phyloP scores from a whole-genome alignment of 1,139 yeast species.

The Saccharomycopsis crataegensis region DNA sequence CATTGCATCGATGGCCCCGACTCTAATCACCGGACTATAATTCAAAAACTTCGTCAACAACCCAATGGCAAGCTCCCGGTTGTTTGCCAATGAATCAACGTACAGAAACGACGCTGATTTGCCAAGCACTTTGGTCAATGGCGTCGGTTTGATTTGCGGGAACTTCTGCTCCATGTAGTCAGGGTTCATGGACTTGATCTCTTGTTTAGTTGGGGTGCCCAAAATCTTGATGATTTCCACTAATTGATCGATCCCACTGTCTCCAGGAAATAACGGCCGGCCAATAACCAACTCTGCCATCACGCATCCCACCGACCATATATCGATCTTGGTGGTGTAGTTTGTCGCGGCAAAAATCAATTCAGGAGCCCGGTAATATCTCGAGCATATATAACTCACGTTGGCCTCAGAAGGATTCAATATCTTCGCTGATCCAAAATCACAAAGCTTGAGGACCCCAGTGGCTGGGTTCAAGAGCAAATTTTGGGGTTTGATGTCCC shows the following conservation, averaged over 20 bases:
- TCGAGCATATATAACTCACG: slow-evolving; percentile 91
- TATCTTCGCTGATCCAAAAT: slow-evolving; percentile 97
- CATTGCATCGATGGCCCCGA: slow-evolving; percentile 63
- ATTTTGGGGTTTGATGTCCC: slow-evolving; percentile 97
- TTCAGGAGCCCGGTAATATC: slow-evolving; percentile 95
- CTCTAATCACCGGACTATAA: slow-evolving; percentile 68
- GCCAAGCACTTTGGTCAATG: slow-evolving; percentile 75
- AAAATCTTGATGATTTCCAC: slow-evolving; percentile 93
- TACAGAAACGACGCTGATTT: slow-evolving; percentile 30
- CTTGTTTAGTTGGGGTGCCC: slow-evolving; percentile 93
- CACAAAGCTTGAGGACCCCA: slow-evolving; percentile 85
- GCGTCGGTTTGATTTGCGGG: slow-evolving; percentile 94
- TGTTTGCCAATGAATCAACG: not conserved
- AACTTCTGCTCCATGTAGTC: slow-evolving; percentile 96
- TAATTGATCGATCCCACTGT: slow-evolving; percentile 92
- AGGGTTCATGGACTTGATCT: slow-evolving; percentile 92
- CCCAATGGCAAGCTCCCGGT: slow-evolving; percentile 21
- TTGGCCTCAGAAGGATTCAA: slow-evolving; percentile 87
- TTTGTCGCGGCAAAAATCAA: slow-evolving; percentile 85
- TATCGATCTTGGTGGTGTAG: slow-evolving; percentile 93
- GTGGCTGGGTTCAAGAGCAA: slow-evolving; percentile 78
- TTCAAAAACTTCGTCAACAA: slow-evolving; percentile 28
- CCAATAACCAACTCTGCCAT: slow-evolving; percentile 95
- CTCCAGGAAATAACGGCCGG: slow-evolving; percentile 96
- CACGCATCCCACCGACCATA: slow-evolving; percentile 98